Evolutionary conservation across 257 asterid species (phyloP), one percentile per base, ranked within the genome.

Genomic region (Paulownia fortunei): DNA sequence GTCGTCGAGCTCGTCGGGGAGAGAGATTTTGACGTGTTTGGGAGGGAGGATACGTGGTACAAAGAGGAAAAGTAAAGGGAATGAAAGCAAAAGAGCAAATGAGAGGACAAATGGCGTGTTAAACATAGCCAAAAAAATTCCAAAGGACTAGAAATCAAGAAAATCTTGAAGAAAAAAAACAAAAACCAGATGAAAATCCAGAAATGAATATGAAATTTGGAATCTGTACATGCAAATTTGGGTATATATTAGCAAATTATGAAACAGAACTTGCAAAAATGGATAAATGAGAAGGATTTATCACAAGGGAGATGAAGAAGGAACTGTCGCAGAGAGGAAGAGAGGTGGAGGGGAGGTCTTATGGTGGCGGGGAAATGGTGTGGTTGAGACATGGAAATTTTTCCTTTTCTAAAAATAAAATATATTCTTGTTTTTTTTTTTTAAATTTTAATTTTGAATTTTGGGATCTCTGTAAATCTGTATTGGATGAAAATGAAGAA

Each of bases 1-100:
- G 62, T 92, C 97, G 75, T 87, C 90, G 71, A 90, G 84, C 84
- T 92, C 94, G 73, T 92, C 97, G 63, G 88, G 83, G 39, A 82
- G 83, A 63, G 90, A 34, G 82, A 87, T 87, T 24, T 73, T 60
- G 46, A 65, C 32, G 63, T 75, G 88, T 24, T 70, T 82, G 0
- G 83, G 84, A 5, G 92, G 87, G 4, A 89, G 86, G 61, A 89
- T n/a, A 0, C 81, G 68, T 0, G 93, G 97, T 8, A 66, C 87
- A 13, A 83, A 74, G 16, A 84, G 71, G 77, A 92, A 87, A 55
- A 91, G 86, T 6, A 90, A 60, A 3, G 94, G 90, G 12, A 87
- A 82, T 0, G 97, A 90, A 2, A 88, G 84, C 1, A 89, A 19
- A 66, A 91, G 84, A 60, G 83, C 58, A 41, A 88, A 78, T 5